Conservation (phyloP, 768 basidiomycete species). For the Tremella yokohamensis region DNA sequence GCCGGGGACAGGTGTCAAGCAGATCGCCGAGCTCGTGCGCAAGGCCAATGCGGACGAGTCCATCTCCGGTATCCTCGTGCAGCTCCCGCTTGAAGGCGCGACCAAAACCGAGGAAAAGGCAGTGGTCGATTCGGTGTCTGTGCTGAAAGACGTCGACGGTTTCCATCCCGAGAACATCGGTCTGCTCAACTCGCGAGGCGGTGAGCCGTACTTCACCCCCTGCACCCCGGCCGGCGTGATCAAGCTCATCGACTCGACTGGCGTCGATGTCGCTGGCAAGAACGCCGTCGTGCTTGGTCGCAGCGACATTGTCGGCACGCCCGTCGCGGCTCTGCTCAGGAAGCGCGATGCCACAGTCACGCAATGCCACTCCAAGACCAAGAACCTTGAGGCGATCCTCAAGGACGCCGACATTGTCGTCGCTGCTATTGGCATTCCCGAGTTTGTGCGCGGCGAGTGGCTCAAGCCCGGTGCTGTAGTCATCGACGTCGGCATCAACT, state of each 20-base stretch:
- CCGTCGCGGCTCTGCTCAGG: slow-evolving; percentile 84
- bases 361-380: slow-evolving; percentile 90
- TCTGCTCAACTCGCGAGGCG: slow-evolving; percentile 82
- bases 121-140: slow-evolving; percentile 91
- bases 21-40: slow-evolving; percentile 71
- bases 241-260: slow-evolving; percentile 82
- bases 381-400: slow-evolving; percentile 74
- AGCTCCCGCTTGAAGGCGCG: slow-evolving; percentile 85
- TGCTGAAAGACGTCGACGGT: slow-evolving; percentile 95
- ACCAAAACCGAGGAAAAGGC: slow-evolving; percentile 74
- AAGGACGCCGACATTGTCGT: slow-evolving; percentile 85
- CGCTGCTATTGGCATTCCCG: slow-evolving; percentile 91
- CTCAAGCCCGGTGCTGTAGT: slow-evolving; percentile 91
- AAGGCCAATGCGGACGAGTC: slow-evolving; percentile 76
- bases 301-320: slow-evolving; percentile 95
- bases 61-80: slow-evolving; percentile 87
- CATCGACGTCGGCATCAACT: slow-evolving; percentile 98
- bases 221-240: slow-evolving; percentile 95
- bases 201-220: slow-evolving; percentile 82
- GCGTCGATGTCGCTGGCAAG: slow-evolving; percentile 69
- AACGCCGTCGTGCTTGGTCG: slow-evolving; percentile 90
- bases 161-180: slow-evolving; percentile 99
- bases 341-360: slow-evolving; percentile 93
- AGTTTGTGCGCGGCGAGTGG: slow-evolving; percentile 89
- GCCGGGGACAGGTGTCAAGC: slow-evolving; percentile 56